Evolutionary conservation across 176 grass and related monocot genomes (phyloP), one percentile per base, ranked within the genome.

Genomic region (Lolium rigidum): DNA sequence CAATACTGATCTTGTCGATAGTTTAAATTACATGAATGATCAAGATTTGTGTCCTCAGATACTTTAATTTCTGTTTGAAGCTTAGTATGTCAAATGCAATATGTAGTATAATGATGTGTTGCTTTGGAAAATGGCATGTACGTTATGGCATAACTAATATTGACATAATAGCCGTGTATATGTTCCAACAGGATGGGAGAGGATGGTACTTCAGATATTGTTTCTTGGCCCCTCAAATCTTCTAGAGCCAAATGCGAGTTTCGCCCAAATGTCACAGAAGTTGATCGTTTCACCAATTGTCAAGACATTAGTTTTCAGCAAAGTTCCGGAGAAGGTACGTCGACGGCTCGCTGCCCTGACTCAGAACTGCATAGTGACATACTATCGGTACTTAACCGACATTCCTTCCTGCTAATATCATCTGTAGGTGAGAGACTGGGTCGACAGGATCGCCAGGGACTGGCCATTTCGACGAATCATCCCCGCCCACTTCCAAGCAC

Each of bases 141-240:
- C 24, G 1, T 10, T 21, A 48, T 51, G 15, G 28, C 17, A 74
- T 79, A 1, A 49, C 15, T 17, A 79, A n/a, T 41, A 65, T 41
- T 46, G 74, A 47, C 2, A 48, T 12, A 0, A 49, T 14, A 51
- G 77, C 48, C 25, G 15, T 26, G 37, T 62, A 84, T 70, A 77
- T 77, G 31, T 67, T 52, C 15, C 77, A 75, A 93, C 56, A 98
- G 96, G 96, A 41, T 98, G 96, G 96, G 96, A 94, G 79, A 86
- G 96, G 75, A 95, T 98, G 96, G 93, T 98, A 12, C 87, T 98
- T 35, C 96, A 98, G 58, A 95, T 98, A 77, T 89, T 95, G 72
- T 95, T 98, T 91, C 88, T 98, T 84, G 93, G 93, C 16, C 96
- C 93, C 38, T 95, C 93, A 70, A 98, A 98, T 89, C 93, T 98